Percentiles rank a stretch among this genome's conserved stretches.
These are phyloP conservation scores for Acephala macrosclerotiorum DNA, from an alignment of 2,329 filamentous ascomycete genomes.

Conservation along the genomic window DNA sequence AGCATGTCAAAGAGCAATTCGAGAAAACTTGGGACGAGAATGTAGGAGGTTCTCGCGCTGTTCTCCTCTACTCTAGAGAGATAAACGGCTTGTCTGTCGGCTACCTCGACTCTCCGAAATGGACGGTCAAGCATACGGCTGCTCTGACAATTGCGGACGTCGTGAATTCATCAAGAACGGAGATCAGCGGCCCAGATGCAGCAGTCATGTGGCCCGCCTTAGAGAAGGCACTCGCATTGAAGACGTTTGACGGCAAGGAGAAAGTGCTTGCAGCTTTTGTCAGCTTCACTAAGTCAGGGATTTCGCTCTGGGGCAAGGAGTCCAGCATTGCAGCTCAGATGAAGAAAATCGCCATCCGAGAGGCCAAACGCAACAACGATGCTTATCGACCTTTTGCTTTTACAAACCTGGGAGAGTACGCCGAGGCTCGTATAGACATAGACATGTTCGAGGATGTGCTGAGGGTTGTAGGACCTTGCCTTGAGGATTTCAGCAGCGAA, in stretches of 20 bases:
- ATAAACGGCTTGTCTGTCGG: conserved; percentile 73
- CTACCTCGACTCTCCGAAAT: conserved; percentile 81
- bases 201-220: conserved; percentile 80
- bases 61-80: conserved; percentile 84
- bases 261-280: conserved; percentile 81
- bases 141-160: conserved; percentile 82
- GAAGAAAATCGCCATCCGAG: conserved; percentile 82
- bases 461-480: conserved; percentile 66
- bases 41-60: conserved; percentile 82
- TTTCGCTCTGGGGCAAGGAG: conserved; percentile 63
- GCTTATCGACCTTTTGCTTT: conserved; percentile 81
- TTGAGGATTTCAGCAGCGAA: conserved; percentile 65
- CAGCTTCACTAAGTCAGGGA: conserved; percentile 73
- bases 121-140: conserved; percentile 89
- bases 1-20: conserved; percentile 81
- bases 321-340: conserved; percentile 65
- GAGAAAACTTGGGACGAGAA: conserved; percentile 89
- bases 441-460: conserved; percentile 74
- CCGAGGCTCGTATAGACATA: conserved; percentile 70
- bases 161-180: conserved; percentile 69
- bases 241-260: conserved; percentile 94
- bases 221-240: conserved; percentile 82
- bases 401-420: conserved; percentile 74
- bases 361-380: conserved; percentile 92
- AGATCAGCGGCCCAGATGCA: conserved; percentile 66